Evolutionary conservation across 148 eudicot genomes (phyloP), one percentile per base, ranked within the genome.

Genomic region (Agrostemma githago): DNA sequence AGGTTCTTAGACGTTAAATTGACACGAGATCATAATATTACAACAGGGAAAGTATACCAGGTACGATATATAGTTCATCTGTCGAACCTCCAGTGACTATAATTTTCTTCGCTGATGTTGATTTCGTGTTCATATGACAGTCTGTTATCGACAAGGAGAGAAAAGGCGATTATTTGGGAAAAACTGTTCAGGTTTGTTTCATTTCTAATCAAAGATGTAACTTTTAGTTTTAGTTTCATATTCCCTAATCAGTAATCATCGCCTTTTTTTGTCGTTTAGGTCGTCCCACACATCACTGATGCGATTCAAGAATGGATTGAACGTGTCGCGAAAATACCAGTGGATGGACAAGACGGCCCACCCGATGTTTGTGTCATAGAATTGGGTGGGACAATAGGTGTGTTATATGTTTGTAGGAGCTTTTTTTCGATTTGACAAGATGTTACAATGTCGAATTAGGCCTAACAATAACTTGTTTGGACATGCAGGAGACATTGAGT

Each of bases 331-430:
- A 80, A 83, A 77, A 80, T 87, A 66, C 99, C 99, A 6, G 99
- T 95, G 19, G 99, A 95, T 81, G 99, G 99, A 58, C 83, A 82
- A 76, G 96, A 90, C 53, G 97, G 96, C 48, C 91, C 97, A 57
- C 92, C 99, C 73, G 97, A 95, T 86, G 97, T 95, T 79, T 95
- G 99, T 86, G 99, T 95, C 74, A 89, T 95, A 39, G 99, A 95
- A 83, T 82, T 95, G 87, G 99, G 99, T 72, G 99, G 99, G 68
- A 95, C 99, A 20, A 90, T 95, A 76, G 99, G 99, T 92, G 78
- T 12, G 60, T 48, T 37, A 62, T 76, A 54, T 75, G 74, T 14
- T 60, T 15, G 76, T 54, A 15, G 38, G 37, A 60, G 53, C 48
- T 26, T 68, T 72, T 26, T 26, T 26, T 42, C 17, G 44, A 48